phyloP scores from a whole-genome alignment of 345 rosid species.

The Geranium brycei region DNA sequence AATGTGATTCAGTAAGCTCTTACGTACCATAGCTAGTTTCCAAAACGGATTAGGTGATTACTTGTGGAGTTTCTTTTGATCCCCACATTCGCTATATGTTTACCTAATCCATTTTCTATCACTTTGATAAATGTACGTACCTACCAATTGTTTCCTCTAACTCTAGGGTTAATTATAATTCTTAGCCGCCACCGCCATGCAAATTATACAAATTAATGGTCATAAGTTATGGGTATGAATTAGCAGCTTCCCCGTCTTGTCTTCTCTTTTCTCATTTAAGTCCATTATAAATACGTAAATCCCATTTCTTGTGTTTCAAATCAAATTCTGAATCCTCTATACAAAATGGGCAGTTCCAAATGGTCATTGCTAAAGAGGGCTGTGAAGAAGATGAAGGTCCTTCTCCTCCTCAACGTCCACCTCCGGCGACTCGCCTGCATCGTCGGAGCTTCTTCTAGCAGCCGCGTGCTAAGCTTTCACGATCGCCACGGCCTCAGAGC shows the following conservation, averaged over 20 bases:
- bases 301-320: not conserved
- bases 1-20: not conserved
- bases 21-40: not conserved
- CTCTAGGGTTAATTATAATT: not conserved
- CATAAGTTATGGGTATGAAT: too few species aligned
- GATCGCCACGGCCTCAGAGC: constrained; percentile 33
- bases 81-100: too few species aligned
- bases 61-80: too few species aligned
- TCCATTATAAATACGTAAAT: not conserved
- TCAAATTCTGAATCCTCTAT: not conserved
- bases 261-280: too few species aligned
- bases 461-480: constrained; percentile 39
- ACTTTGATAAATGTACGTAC: not conserved
- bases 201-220: too few species aligned
- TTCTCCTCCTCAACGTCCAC: constrained; percentile 32
- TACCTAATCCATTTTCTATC: too few species aligned
- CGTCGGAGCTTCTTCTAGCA: constrained; percentile 25
- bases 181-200: too few species aligned
- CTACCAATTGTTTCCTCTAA: not conserved
- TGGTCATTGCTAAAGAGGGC: constrained; percentile 43
- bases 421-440: constrained; percentile 42
- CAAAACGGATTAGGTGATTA: not conserved
- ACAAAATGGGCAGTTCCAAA: not conserved
- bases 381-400: constrained; percentile 50
- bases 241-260: not conserved